A percentile compares a stretch with the other conserved stretches of the same genome.
phyloP scores from a whole-genome alignment of 2,329 filamentous ascomycete genomes.

The Scedosporium aurantiacum region DNA sequence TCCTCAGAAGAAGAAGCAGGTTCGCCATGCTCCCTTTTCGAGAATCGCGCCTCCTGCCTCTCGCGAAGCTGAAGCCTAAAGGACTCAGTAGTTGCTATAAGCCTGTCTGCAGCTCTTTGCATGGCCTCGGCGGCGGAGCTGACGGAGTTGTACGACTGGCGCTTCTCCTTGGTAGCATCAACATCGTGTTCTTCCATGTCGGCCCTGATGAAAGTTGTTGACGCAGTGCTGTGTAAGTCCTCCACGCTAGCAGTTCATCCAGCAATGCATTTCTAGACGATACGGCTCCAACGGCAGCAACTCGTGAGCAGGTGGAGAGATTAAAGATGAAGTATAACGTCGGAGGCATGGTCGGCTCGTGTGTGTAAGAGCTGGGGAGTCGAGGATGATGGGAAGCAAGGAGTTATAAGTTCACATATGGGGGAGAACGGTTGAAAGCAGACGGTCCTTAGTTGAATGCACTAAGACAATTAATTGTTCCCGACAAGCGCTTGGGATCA shows the following conservation, averaged over 20 bases:
- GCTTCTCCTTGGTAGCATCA: slow-evolving; percentile 1
- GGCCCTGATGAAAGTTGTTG: not conserved
- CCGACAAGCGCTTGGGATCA: not conserved
- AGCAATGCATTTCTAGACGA: not conserved
- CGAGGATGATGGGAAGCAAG: not conserved
- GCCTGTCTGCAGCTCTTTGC: slow-evolving; percentile 9
- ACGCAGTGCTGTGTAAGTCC: not conserved
- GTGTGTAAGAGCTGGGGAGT: not conserved
- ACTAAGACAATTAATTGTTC: not conserved
- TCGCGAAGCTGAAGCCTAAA: slow-evolving; percentile 9
- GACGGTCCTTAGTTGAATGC: not conserved
- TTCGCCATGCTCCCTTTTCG: not conserved
- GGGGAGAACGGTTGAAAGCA: not conserved
- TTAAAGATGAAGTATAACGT: not conserved
- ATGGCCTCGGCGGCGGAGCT: slow-evolving; percentile 10
- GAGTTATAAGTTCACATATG: not conserved
- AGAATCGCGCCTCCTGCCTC: not conserved
- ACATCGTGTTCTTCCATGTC: slow-evolving; percentile 2
- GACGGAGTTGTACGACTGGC: slow-evolving; percentile 1
- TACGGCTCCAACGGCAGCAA: not conserved
- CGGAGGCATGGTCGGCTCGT: not conserved
- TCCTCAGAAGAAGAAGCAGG: not conserved
- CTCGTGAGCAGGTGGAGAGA: not conserved
- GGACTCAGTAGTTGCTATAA: slow-evolving; percentile 10
- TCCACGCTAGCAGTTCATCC: not conserved